Percentiles rank a stretch among this genome's conserved stretches.
Evolutionary conservation across 129 eudicot genomes (phyloP).

Genomic region (Chrysanthemum makinoi): DNA sequence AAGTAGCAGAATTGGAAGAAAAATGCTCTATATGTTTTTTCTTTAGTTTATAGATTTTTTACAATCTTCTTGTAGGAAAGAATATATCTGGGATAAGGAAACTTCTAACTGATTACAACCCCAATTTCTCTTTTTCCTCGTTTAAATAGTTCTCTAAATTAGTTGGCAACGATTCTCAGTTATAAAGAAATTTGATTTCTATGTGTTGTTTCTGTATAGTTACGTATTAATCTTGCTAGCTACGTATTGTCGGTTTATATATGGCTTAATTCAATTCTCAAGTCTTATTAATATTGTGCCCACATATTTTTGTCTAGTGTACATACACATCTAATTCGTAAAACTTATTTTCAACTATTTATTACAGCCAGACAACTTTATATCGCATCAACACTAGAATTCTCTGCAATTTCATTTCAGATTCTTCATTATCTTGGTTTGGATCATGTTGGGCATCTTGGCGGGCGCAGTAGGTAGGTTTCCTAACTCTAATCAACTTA

Average conservation of each 20-base stretch:
- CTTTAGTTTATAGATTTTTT: not conserved
- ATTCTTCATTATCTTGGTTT: conserved; percentile 96
- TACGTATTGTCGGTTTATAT: not conserved
- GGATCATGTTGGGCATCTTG: conserved; percentile 99
- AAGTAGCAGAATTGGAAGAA: no score
- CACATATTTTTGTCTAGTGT: not conserved
- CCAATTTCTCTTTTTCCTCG: not conserved
- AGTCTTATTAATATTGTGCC: not conserved
- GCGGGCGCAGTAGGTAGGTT: conserved; percentile 76
- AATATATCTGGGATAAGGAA: not conserved
- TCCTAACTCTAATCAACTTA: conserved; percentile 13
- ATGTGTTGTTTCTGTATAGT: no score
- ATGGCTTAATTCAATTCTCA: not conserved
- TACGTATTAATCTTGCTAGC: not conserved
- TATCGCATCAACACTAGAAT: conserved; percentile 27
- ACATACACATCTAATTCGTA: not conserved
- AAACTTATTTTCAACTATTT: conserved; percentile 21
- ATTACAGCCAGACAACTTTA: conserved; percentile 22
- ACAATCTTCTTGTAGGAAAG: not conserved
- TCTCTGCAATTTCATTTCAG: conserved; percentile 50
- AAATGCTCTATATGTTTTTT: no score
- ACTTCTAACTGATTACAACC: not conserved
- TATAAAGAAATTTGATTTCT: not conserved
- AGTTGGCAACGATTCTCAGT: conserved; percentile 3
- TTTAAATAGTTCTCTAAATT: not conserved